Base-by-base conservation (phyloP, 176 grass and related monocot species). In the Zea luxurians region DNA sequence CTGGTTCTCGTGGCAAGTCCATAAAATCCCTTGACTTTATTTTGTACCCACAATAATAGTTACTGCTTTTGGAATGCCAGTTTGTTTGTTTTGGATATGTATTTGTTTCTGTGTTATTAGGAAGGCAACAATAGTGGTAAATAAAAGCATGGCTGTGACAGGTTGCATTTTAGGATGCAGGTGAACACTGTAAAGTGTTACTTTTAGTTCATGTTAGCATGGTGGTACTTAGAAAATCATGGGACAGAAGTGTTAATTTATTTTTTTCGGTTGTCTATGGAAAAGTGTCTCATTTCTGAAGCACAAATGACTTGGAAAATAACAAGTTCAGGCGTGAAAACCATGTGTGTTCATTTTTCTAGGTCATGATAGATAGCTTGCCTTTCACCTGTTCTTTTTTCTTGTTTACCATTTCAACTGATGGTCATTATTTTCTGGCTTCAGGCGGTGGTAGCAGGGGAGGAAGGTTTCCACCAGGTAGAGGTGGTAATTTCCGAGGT, bases 1-100 rank as follows among this genome's bases (percentile, higher is more conserved):
- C 75, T 78, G 86, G 83, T 82, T 76, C 92, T 63, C 87, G 96
- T 84, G 96, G 96, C 79, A 89, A 82, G 84, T 74, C 64, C 48
- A 65, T 27, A 2, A 13, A 76, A 12, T 41, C 20, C 6, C 61
- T 54, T 54, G 1, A 36, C 47, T 41, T 42, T 66, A 15, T 54
- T 20, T 48, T 7, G 3, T 35, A 9, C 45, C 0, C 2, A 48
- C 37, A 77, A 7, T 5, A 35, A 49, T 70, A 70, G 48, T 36
- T 52, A 41, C 6, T 38, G 34, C 46, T 78, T 41, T 9, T 9
- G 4, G 3, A 38, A 52, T 66, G 15, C 20, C 3, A 1, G 4
- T 52, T 49, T 65, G 8, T 78, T 66, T 20, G 4, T 66, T 50
- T 52, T 65, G 8, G 13, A 13, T 71, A 13, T 4, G 44, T 1